Conservation (phyloP, 1,139 yeast species). For the Diutina ranongensis region DNA sequence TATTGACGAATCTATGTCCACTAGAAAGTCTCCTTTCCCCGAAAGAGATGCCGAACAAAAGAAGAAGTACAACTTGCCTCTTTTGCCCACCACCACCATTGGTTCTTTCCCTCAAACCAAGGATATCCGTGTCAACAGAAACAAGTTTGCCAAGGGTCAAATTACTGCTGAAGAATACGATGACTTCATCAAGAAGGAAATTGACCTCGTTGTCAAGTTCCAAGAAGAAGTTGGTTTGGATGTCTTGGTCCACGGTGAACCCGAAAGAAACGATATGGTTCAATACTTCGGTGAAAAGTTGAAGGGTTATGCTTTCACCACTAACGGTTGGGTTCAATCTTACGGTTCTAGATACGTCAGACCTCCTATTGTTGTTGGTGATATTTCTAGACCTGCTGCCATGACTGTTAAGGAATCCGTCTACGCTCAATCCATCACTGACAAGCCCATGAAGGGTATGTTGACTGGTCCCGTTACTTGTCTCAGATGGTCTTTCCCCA, state of each 20-base stretch:
- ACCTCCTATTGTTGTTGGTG: constrained; percentile 99
- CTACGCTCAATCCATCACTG: constrained; percentile 93
- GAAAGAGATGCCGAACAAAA: constrained; percentile 82
- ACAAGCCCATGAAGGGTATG: constrained; percentile 99
- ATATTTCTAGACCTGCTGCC: constrained; percentile 94
- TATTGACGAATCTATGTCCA: constrained; percentile 67
- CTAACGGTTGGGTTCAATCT: constrained; percentile 99
- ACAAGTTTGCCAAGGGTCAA: constrained; percentile 95
- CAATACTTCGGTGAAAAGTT: constrained; percentile 99
- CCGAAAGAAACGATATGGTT: constrained; percentile 99
- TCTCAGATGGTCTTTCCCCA: constrained; percentile 99
- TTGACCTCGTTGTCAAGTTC: constrained; percentile 90
- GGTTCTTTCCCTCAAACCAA: constrained; percentile 99
- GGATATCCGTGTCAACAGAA: constrained; percentile 97
- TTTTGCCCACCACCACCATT: constrained; percentile 99
- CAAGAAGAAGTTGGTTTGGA: constrained; percentile 98
- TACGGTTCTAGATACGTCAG: constrained; percentile 99
- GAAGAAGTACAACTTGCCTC: constrained; percentile 81
- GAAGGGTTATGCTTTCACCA: constrained; percentile 95
- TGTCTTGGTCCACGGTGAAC: constrained; percentile 98
- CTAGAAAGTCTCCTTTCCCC: constrained; percentile 82
- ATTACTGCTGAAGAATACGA: constrained; percentile 92
- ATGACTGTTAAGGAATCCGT: constrained; percentile 99
- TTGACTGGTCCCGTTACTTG: constrained; percentile 99
- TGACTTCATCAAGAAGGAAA: constrained; percentile 92